Evolutionary conservation across 257 asterid species (phyloP), one percentile per base, ranked within the genome.

Genomic region (Solanum gandarillasii): DNA sequence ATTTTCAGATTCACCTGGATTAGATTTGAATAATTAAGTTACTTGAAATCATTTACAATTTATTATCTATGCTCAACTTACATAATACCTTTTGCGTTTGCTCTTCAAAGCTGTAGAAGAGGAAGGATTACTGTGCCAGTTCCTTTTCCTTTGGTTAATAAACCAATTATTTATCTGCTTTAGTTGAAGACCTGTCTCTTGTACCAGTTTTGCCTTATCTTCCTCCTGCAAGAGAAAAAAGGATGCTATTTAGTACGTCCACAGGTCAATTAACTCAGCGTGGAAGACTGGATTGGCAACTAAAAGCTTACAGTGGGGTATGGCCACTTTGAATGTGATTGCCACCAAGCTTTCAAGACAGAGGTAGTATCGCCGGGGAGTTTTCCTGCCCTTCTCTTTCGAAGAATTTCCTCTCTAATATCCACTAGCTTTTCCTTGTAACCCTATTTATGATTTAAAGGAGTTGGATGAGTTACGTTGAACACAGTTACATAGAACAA

Each of bases 91-190:
- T 86, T 94, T 94, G 88, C 93, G 92, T 88, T 94, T 94, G 92
- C 90, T 91, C 90, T 92, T 92, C 91, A 72, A 75, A 58, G 93
- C 67, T 29, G 93, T 89, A 3, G 96, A 92, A 52, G 96, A 88
- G 35, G 95, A 94, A 23, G 94, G 92, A 90, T 94, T 94, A 90
- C 90, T 92, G 91, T 94, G 96, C 96, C 95, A 94, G 87, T 94
- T 93, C 92, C 95, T 91, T 91, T 94, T 94, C 88, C 96, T 90
- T 90, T 93, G 94, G 76, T 93, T 93, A 83, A 93, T 93, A 88
- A 93, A 93, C 95, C 96, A 93, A 84, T 93, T 93, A 87, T 94
- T 94, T 76, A 94, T 93, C 91, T 94, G 95, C 91, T 93, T 93
- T 71, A 92, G 85, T 88, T 93, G 93, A 91, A 93, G 90, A 1